Base-by-base conservation (phyloP, 1,284 basidiomycete genomes). In the Ceratobasidium sp. region DNA sequence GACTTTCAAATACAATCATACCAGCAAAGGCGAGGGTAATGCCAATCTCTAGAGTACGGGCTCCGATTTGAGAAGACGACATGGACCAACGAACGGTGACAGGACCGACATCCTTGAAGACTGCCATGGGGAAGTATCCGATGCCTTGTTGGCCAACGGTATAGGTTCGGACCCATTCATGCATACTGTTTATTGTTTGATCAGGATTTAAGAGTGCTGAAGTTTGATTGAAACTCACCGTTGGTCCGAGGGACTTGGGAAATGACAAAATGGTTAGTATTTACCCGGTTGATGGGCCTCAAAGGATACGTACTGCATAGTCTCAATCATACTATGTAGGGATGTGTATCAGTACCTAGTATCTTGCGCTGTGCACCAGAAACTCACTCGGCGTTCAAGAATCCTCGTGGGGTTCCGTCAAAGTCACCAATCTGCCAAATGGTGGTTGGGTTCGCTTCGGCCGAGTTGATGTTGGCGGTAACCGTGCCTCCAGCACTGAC, bases 401-500 rank as follows among this genome's bases (percentile, higher is more conserved):
- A 81, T 75, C 80, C 83, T 27, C 77, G 73, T 6, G 82, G 82
- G 13, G 80, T 82, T 42, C 82, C 82, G 72, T 83, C 82, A 27
- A 80, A 79, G 32, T 80, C 80, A 77, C 82, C 82, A 65, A 83
- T 82, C 43, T 78, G 78, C 82, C 83, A 84, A 47, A 83, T 81
- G 1, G 74, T 79, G 1, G 75, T 79, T 25, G 81, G 70, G 3
- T 77, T 75, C 10, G 79, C 73, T 69, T 78, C 78, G 13, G 74
- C 64, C 8, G 77, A 78, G 1, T 76, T 76, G 57, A 81, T 80
- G 40, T 69, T 71, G 45, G 57, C 53, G 17, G 77, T 77, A 0
- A 72, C 72, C 1, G 81, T 81, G 25, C 73, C 70, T 25, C 82
- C 82, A 35, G 81, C 80, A 29, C 71, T 75, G 43, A 83, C 80